Evolutionary conservation across 768 basidiomycete genomes (phyloP), one percentile per base, ranked within the genome.

Genomic region (Coprinopsis marcescibilis): DNA sequence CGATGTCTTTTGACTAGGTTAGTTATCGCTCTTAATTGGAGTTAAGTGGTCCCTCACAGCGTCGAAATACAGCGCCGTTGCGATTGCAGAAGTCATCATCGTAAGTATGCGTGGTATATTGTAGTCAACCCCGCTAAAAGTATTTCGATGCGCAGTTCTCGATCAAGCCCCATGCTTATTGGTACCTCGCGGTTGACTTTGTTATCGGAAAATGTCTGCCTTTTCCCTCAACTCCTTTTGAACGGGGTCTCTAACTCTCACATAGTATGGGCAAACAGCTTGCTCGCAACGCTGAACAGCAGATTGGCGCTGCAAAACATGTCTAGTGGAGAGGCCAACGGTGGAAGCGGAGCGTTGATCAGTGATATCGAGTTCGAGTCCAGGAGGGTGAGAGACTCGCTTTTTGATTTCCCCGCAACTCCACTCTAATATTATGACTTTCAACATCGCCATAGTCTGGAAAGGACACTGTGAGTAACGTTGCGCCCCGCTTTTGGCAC

Each of bases 1-100:
- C 73, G 73, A 4, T 75, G 73, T 45, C 49, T 76, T 11, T 55
- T 76, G 30, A 75, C 75, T 24, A 70, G 71, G 73, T 75, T 50
- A 44, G 71, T 60, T 3, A 1, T 29, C 12, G 14, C 30, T 43
- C 25, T 23, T 17, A 21, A 12, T 14, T 32, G n/a, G n/a, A n/a
- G n/a, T n/a, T n/a, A n/a, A n/a, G n/a, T n/a, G n/a, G n/a, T n/a
- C n/a, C n/a, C n/a, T n/a, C n/a, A n/a, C n/a, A n/a, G n/a, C n/a
- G n/a, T n/a, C n/a, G n/a, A n/a, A n/a, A n/a, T n/a, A n/a, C 41
- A 66, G 68, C 14, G 58, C 64, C 15, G 65, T 68, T 15, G 69
- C 69, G 15, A 56, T 69, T 0, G 56, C 60, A 1, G 69, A 71
- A 52, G 65, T 72, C 4, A 67, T 69, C 30, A 60, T 63, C 19